phyloP scores from a whole-genome alignment of 1,139 yeast species.

The Pichia sp. region DNA sequence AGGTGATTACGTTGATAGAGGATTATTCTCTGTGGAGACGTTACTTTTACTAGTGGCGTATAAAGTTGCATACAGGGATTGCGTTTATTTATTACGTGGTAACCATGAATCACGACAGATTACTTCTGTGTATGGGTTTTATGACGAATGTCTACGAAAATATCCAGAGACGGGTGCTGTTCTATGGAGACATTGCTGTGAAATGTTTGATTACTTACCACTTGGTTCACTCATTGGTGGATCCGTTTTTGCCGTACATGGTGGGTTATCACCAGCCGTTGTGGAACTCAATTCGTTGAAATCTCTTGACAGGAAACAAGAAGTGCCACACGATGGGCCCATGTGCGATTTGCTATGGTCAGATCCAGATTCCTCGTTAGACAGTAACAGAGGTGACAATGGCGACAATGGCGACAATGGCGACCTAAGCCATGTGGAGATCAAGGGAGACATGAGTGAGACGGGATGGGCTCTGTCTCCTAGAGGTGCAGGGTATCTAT shows the following conservation, averaged over 20 bases:
- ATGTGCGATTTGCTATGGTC: conserved; percentile 96
- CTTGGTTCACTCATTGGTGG: conserved; percentile 54
- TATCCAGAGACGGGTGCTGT: conserved; percentile 66
- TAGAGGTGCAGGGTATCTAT: conserved; percentile 91
- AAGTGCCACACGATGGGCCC: conserved; percentile 95
- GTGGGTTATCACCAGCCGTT: conserved; percentile 84
- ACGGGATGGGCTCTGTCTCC: conserved; percentile 97
- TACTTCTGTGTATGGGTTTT: conserved; percentile 90
- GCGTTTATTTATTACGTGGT: conserved; percentile 79
- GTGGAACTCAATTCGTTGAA: conserved; percentile 81
- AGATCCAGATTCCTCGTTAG: conserved; percentile 84
- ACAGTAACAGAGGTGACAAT: too few species aligned
- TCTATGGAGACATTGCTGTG: conserved; percentile 90
- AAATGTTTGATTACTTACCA: conserved; percentile 82
- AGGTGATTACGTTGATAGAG: conserved; percentile 93
- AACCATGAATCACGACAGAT: conserved; percentile 94
- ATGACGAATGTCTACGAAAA: conserved; percentile 86
- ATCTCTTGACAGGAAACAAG: conserved; percentile 80
- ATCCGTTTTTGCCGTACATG: conserved; percentile 82
- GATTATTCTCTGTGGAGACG: conserved; percentile 86
- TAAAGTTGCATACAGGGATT: conserved; percentile 78
- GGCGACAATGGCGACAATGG: too few species aligned
- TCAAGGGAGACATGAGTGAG: too few species aligned
- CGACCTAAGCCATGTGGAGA: too few species aligned
- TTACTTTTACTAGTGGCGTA: conserved; percentile 48